phyloP scores from a whole-genome alignment of 2,329 filamentous ascomycete species.

The Pseudodiploospora longispora region DNA sequence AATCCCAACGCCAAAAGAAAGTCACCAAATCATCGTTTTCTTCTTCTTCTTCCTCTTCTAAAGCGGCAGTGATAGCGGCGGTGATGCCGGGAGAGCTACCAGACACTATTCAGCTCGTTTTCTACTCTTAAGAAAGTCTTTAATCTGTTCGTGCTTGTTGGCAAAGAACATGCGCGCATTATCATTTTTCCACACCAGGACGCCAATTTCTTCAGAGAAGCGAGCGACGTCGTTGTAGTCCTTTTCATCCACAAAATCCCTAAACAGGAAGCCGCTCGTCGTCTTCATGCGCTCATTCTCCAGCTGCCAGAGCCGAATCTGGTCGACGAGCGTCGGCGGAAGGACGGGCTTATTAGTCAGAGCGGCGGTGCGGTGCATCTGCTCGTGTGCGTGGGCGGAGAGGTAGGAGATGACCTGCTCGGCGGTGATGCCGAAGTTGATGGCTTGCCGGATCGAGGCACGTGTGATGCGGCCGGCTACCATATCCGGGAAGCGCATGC shows the following conservation, averaged over 20 bases:
- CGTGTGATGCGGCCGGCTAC: constrained; percentile 87
- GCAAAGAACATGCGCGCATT: constrained; percentile 81
- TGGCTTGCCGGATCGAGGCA: constrained; percentile 77
- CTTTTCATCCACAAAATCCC: constrained; percentile 66
- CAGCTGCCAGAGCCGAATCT: constrained; percentile 95
- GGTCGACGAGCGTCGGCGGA: constrained; percentile 92
- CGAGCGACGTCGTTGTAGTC: constrained; percentile 64
- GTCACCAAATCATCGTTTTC: too few species aligned
- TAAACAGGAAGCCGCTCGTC: constrained; percentile 77
- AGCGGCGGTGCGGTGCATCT: constrained; percentile 67
- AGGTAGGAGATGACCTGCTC: constrained; percentile 95
- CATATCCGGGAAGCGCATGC: constrained; percentile 88
- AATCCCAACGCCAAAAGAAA: too few species aligned
- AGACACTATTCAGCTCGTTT: constrained; percentile 38
- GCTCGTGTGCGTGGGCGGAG: constrained; percentile 84
- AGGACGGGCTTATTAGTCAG: constrained; percentile 60
- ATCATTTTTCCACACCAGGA: constrained; percentile 81
- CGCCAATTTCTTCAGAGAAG: constrained; percentile 86
- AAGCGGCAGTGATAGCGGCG: too few species aligned
- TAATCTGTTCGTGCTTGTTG: constrained; percentile 81
- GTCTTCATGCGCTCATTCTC: constrained; percentile 92
- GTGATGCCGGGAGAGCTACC: too few species aligned
- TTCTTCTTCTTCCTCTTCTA: too few species aligned
- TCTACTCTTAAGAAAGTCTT: constrained; percentile 64
- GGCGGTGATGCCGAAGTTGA: constrained; percentile 83